Base-by-base conservation (phyloP, 345 rosid species). In the sweet orange (Citrus sinensis) region DNA sequence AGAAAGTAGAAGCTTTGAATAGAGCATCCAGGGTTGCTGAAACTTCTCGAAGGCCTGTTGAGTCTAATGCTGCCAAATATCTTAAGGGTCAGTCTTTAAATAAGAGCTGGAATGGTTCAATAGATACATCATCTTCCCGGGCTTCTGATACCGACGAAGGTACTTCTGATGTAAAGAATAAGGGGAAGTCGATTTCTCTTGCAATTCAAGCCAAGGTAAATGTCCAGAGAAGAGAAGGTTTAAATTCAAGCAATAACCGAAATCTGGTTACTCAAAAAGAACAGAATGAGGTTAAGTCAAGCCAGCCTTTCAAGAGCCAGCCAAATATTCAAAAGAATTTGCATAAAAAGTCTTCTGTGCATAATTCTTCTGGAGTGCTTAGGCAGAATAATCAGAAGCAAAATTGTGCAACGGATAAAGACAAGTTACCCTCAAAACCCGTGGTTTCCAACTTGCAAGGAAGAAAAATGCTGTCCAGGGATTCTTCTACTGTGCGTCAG, bases 381-480 rank as follows among this genome's bases (percentile, higher is more conserved):
- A 89, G 90, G 87, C 98, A 87, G 88, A 96, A 96, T 80, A 80
- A 90, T 76, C 98, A 92, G 90, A 96, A 94, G 76, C 99, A 96
- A 76, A 96, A 96, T 79, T 83, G 90, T 72, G 27, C 61, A 32
- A 32, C 73, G 25, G 90, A 85, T 55, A 89, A 78, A 82, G 90
- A 90, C 29, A 92, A 81, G 75, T 73, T 77, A 56, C 76, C 90
- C 25, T 80, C 87, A 70, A 90, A 85, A 81, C 32, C 90, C 42
- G 35, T 35, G 0, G 78, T 42, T 70, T 80, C 93, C 63, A 82
- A 71, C 78, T 69, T 70, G 74, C 89, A 84, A 29, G 61, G 85
- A 65, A 88, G 88, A 83, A 88, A 85, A 83, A 61, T 79, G 2
- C 62, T 51, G 5, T 74, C 92, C 25, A 85, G 81, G 62, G 84